Conservation (phyloP, 345 rosid species). For the Aegle marmelos region DNA sequence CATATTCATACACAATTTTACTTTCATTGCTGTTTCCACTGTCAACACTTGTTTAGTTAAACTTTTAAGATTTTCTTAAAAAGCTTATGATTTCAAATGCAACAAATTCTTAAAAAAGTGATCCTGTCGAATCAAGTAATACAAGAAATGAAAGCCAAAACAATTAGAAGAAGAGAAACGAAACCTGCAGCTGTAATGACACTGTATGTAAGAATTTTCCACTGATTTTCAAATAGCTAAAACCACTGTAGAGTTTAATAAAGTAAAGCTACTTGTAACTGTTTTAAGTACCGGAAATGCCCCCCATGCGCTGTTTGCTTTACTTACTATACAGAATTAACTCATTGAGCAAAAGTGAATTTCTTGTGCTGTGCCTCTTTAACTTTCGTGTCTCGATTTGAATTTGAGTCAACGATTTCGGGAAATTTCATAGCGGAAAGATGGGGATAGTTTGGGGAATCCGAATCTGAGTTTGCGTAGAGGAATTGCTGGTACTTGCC, state of each 20-base stretch:
- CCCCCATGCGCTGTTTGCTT: neutral
- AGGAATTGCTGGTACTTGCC: neutral
- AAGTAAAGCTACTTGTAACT: neutral
- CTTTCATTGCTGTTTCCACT: neutral
- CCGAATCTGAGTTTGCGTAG: neutral
- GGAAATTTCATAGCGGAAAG: neutral
- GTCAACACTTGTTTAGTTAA: neutral
- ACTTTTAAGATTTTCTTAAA: neutral
- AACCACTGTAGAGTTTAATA: neutral
- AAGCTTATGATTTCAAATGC: neutral
- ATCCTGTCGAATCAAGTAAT: no score
- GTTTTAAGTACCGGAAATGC: neutral
- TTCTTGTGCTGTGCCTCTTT: neutral
- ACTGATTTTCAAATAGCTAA: neutral
- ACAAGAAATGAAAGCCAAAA: neutral
- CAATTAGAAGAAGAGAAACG: neutral
- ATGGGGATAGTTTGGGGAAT: slow-evolving; percentile 4
- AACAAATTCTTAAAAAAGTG: neutral
- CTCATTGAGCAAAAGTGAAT: neutral
- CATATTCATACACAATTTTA: neutral
- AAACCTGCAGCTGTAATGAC: neutral
- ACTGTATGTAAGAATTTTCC: neutral
- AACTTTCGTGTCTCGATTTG: neutral
- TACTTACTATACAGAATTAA: neutral
- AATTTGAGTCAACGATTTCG: neutral